These are phyloP conservation scores for Medicago lupulina DNA, from an alignment of 306 rosid species.

Conservation along the genomic window DNA sequence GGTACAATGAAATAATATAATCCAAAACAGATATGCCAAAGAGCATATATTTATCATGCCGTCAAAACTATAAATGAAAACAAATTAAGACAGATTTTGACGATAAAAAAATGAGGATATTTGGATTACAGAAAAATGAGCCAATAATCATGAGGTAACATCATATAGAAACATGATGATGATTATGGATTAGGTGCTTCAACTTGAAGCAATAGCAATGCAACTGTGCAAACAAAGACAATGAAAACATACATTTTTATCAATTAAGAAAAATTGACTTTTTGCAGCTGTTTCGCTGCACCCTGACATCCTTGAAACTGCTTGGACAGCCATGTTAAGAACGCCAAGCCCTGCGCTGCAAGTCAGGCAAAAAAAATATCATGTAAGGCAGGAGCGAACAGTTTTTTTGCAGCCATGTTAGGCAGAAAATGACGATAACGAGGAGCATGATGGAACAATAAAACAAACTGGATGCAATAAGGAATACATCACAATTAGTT, in stretches of 20 bases:
- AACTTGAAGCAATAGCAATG: conserved; percentile 31
- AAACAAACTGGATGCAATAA: conserved; percentile 39
- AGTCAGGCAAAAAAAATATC: conserved; percentile 30
- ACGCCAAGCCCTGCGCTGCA: conserved; percentile 99
- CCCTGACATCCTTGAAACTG: conserved; percentile 81
- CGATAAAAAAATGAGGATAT: conserved; percentile 4
- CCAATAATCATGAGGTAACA: conserved; percentile 25
- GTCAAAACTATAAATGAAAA: conserved; percentile 25
- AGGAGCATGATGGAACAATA: conserved; percentile 38
- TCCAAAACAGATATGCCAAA: conserved; percentile 24
- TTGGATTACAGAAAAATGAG: conserved; percentile 20
- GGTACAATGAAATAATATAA: conserved; percentile 19
- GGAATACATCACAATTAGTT: conserved; percentile 29
- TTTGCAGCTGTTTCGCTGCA: conserved; percentile 62
- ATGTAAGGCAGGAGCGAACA: conserved; percentile 17
- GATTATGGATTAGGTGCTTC: conserved; percentile 10
- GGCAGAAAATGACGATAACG: conserved; percentile 34
- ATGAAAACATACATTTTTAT: conserved; percentile 77
- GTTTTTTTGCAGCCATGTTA: conserved; percentile 28
- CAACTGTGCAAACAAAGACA: conserved; percentile 8
- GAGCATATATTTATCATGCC: conserved; percentile 10
- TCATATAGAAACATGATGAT: conserved; percentile 10
- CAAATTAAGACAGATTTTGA: conserved; percentile 19
- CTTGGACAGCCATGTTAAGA: conserved; percentile 79
- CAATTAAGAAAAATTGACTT: conserved; percentile 74